Evolutionary conservation across 108 stramenopile genomes (phyloP), one percentile per base, ranked within the genome.

Genomic region (Discostella pseudostelligera): DNA sequence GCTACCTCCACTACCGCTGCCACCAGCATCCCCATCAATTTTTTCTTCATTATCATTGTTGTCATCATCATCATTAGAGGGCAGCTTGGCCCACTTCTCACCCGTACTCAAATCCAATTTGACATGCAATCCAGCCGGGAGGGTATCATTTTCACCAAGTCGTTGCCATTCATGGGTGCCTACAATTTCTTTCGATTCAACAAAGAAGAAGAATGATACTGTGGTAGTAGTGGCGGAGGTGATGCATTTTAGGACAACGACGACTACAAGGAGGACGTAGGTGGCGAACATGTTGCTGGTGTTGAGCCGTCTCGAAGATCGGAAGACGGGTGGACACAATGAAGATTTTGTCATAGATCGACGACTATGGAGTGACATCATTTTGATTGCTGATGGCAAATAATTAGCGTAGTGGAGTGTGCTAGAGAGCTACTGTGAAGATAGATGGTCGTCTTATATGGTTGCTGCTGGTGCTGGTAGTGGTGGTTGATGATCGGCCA

Each of bases 81-180:
- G n/a, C n/a, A 86, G 49, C 62, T 89, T 90, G 51, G 80, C 93
- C 90, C 88, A 89, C 37, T 84, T 83, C 81, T 93, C 84, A 39
- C 92, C 92, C 40, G 88, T 93, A 16, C 76, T 79, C 81, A 93
- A 71, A 62, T 93, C 92, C 51, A 93, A 81, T 39, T 81, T 65
- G n/a, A 93, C 72, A 49, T 93, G 92, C 64, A 87, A 53, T 10
- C 92, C 92, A 0, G 88, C 84, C 9, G 88, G 83, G 37, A 93
- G 55, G 1, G 92, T 87, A 54, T 93, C 92, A 51, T 86, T 86
- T 62, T 84, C 85, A 9, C 78, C 74, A 1, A 93, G 47, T 11
- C 71, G 48, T 56, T 82, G 81, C 92, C 92, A 93, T 72, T 85
- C 78, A 4, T 78, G 40, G 26, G 88, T 88, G 1, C 67, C 83